phyloP scores from a whole-genome alignment of 1,284 basidiomycete species.

The Pseudozyma tsukubaensis region DNA sequence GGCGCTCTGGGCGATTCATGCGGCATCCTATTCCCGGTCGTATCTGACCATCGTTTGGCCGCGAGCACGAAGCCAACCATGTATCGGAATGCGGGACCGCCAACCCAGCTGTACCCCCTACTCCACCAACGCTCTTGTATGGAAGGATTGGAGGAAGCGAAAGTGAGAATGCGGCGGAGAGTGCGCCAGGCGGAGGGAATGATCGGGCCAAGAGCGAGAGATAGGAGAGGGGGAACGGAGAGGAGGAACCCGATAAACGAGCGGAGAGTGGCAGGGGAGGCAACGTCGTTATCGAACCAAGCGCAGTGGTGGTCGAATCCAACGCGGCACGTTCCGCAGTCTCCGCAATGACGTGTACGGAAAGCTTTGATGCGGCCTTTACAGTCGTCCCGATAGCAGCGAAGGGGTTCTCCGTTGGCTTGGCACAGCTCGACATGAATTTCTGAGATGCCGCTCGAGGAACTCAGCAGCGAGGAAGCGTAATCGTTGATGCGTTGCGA shows the following conservation, averaged over 20 bases:
- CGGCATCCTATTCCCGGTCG: not conserved
- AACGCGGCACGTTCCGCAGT: slow-evolving; percentile 37
- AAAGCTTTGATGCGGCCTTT: slow-evolving; percentile 23
- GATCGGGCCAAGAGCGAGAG: slow-evolving; percentile 21
- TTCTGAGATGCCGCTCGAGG: not conserved
- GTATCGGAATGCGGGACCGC: slow-evolving; percentile 36
- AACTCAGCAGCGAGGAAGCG: not conserved
- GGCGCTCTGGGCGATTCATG: slow-evolving; percentile 14
- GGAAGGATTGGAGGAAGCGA: slow-evolving; percentile 4
- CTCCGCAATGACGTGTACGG: slow-evolving; percentile 44
- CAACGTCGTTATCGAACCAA: slow-evolving; percentile 52
- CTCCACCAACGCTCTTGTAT: slow-evolving; percentile 18
- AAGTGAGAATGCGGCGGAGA: not conserved
- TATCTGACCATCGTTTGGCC: not conserved
- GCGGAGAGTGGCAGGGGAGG: slow-evolving; percentile 19
- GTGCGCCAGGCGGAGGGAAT: slow-evolving; percentile 17
- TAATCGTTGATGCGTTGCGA: not conserved
- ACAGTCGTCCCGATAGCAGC: slow-evolving; percentile 36
- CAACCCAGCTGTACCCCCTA: slow-evolving; percentile 39
- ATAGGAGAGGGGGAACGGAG: slow-evolving; percentile 26
- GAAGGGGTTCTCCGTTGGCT: slow-evolving; percentile 21
- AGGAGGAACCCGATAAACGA: slow-evolving; percentile 28
- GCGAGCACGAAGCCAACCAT: slow-evolving; percentile 21
- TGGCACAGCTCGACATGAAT: slow-evolving; percentile 16
- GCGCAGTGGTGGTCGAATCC: slow-evolving; percentile 56